Base-by-base conservation (phyloP, 805 yeast genomes). In the Hemisphaericaspora nanyangensis region DNA sequence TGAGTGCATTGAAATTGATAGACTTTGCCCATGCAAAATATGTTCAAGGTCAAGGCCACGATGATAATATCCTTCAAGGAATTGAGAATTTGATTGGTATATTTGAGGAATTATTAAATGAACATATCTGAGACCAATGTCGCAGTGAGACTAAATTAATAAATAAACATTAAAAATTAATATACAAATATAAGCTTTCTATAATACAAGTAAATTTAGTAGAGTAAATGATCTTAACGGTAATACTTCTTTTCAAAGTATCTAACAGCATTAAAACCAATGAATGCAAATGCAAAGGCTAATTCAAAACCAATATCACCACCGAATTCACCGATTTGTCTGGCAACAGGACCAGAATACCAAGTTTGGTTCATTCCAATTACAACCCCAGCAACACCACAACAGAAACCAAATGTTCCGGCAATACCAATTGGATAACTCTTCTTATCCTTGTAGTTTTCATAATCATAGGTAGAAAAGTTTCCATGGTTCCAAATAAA, bases 301-400 rank as follows among this genome's bases (percentile, higher is more conserved):
- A 89, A 68, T 68, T 85, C 93, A 56, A 85, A 86, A 26, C 95
- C 96, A 55, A 89, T 74, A 59, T 88, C 96, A 44, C 91, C 96
- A 51, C 95, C 95, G 46, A 36, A 56, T 10, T 55, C 61, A 48
- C 91, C 93, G 54, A 85, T 80, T 47, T 63, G 47, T 27, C 54
- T 57, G 29, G 79, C 89, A 50, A 86, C 53, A 32, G 76, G 82
- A 52, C 96, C 96, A 13, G 58, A 58, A 70, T 82, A 90, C 87
- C 95, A 90, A 4, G 76, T 75, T 68, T 88, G 95, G 56, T 72
- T 70, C 95, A 90, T 88, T 50, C 97, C 96, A 34, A 86, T 42
- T 8, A 80, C 95, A 28, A 81, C 86, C 61, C 96, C 96, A 24
- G 83, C 90, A 34, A 74, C 82, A 59, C 95, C 96, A 49, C 82